Evolutionary conservation across 2,329 filamentous ascomycete species (phyloP), one percentile per base, ranked within the genome.

Genomic region (Conoideocrella luteorostrata): DNA sequence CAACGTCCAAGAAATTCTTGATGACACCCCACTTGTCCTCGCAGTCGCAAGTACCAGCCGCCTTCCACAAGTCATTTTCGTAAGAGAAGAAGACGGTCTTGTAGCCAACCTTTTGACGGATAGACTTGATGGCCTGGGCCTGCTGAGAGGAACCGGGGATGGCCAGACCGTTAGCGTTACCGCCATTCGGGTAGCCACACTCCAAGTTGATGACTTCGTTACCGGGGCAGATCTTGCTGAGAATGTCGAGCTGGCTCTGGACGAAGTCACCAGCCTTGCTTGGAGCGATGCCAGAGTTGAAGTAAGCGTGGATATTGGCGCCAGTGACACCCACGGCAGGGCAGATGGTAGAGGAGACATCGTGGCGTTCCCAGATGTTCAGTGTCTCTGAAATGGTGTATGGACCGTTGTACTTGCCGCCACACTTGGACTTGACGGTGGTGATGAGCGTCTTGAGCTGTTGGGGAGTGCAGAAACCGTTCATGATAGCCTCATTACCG

Each of bases 231-330:
- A 88, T 70, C 36, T 65, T 62, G 61, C 80, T 69, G 50, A 95
- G 81, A 52, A 86, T 72, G 37, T 79, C 69, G 52, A 95, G 78
- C 75, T 95, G 82, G 56, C 72, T 61, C 52, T 74, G 68, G 56
- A 90, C 86, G 64, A 96, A 96, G 41, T 70, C 63, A 61, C 91
- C 91, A 44, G 90, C 89, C 40, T 76, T 59, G 4, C 67, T 57
- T 48, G 89, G 77, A 20, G 67, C 60, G 51, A 83, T 75, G 46
- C 76, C 70, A 36, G 79, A 62, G 74, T 94, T 94, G 84, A 96
- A 97, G 84, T 86, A 96, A 54, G 90, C 82, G 72, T 97, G 90
- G 58, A 94, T 81, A 77, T 96, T 95, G 67, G 80, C 82, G 66
- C 84, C 86, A 29, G 88, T 77, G 49, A 94, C 72, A 61, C 95